These are phyloP conservation scores for Clausena lansium DNA, from an alignment of 345 rosid species.

Conservation along the genomic window DNA sequence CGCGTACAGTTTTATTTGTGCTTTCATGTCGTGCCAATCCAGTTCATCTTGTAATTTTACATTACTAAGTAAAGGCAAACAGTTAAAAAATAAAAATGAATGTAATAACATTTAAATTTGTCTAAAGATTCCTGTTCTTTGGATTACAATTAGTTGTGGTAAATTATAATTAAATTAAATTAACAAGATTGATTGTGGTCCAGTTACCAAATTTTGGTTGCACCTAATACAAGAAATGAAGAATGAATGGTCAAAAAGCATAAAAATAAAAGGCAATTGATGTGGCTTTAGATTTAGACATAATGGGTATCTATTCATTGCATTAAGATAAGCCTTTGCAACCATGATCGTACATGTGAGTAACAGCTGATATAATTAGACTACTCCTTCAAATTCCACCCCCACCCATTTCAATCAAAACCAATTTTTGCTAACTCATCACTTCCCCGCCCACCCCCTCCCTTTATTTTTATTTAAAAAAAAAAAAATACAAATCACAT, in stretches of 20 bases:
- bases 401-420: background rate
- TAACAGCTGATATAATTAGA: background rate
- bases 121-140: no score
- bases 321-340: slow-evolving; percentile 22
- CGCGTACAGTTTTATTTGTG: no score
- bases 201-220: background rate
- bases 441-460: no score
- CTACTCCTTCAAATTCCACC: background rate
- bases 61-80: no score
- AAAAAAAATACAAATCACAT: no score
- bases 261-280: background rate
- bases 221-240: background rate
- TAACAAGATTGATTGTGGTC: slow-evolving; percentile 11
- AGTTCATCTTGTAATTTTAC: no score
- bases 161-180: slow-evolving; percentile 15
- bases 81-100: no score
- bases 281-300: slow-evolving; percentile 5
- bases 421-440: background rate
- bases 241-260: slow-evolving; percentile 16
- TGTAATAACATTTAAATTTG: no score
- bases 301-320: slow-evolving; percentile 10
- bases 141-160: background rate
- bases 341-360: slow-evolving; percentile 10
- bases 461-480: no score
- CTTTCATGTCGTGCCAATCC: no score